These are phyloP conservation scores for Alternaria angustiovoidea DNA, from an alignment of 2,329 filamentous ascomycete genomes.

Conservation along the genomic window DNA sequence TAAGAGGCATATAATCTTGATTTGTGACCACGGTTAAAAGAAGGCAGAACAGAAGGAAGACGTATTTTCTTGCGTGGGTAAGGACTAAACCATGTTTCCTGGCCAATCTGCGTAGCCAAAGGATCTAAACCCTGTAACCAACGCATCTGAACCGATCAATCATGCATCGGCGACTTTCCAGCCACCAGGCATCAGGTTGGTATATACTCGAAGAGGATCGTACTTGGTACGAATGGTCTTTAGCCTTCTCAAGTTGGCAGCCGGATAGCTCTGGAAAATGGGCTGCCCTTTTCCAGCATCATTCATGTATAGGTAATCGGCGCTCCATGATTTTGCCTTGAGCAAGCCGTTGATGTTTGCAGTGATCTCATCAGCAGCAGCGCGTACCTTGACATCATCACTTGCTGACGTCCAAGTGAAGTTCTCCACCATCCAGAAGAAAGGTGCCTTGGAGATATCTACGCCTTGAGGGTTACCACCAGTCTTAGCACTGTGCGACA, in stretches of 20 bases:
- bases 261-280: slow-evolving; percentile 39
- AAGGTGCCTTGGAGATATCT: slow-evolving; percentile 21
- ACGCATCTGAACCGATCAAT: background rate
- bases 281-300: slow-evolving; percentile 39
- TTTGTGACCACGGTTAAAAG: background rate
- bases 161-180: slow-evolving; percentile 29
- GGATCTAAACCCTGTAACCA: background rate
- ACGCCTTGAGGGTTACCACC: slow-evolving; percentile 34
- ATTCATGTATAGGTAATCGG: slow-evolving; percentile 30
- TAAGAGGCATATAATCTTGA: background rate
- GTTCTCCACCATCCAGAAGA: slow-evolving; percentile 29
- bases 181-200: slow-evolving; percentile 31
- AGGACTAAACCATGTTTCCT: background rate
- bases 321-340: background rate
- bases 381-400: slow-evolving; percentile 17
- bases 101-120: background rate
- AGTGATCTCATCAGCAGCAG: slow-evolving; percentile 18
- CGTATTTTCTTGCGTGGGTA: background rate
- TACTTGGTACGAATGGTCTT: slow-evolving; percentile 41
- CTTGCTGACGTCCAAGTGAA: slow-evolving; percentile 16
- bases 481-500: slow-evolving; percentile 19
- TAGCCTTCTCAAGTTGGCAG: slow-evolving; percentile 38
- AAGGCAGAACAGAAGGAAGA: background rate
- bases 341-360: slow-evolving; percentile 18
- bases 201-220: slow-evolving; percentile 40